Evolutionary conservation across 495 filamentous ascomycete species (phyloP).

Genomic region (Apiosordaria backusii): DNA sequence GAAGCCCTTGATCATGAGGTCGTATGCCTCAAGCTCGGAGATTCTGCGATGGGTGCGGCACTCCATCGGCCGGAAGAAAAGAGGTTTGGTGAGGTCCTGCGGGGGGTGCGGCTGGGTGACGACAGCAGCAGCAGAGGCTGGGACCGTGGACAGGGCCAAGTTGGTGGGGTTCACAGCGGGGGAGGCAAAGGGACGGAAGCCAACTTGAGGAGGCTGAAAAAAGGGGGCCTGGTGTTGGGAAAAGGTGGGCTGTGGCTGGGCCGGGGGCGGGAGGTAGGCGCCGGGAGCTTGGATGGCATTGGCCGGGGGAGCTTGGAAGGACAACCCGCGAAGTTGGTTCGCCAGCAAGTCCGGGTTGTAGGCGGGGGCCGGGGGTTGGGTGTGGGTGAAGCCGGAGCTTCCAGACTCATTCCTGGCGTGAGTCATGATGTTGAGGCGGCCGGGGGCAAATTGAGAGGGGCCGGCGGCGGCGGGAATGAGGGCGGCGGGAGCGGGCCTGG

Average conservation of each 20-base stretch:
- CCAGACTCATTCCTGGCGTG: not conserved
- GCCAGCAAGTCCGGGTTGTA: not conserved
- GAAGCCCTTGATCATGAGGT: slow-evolving; percentile 26
- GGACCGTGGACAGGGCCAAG: too few relatives aligned
- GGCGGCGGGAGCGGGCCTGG: not conserved
- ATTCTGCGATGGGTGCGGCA: slow-evolving; percentile 2
- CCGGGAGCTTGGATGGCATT: not conserved
- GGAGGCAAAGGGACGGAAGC: not conserved
- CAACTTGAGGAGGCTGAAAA: not conserved
- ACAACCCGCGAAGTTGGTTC: not conserved
- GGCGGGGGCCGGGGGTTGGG: not conserved
- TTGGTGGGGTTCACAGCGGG: not conserved
- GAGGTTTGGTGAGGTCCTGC: not conserved
- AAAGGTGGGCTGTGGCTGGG: not conserved
- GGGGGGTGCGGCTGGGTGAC: too few relatives aligned
- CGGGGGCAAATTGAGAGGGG: not conserved
- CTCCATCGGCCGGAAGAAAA: slow-evolving; percentile 24
- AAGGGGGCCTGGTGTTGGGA: not conserved
- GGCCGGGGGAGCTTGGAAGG: not conserved
- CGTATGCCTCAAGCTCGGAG: slow-evolving; percentile 3
- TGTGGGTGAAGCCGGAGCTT: not conserved
- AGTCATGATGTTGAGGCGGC: not conserved
- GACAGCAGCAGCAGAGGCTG: not conserved
- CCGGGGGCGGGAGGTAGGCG: not conserved
- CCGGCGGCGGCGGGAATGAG: not conserved